A percentile compares a stretch with the other conserved stretches of the same genome.
phyloP scores from a whole-genome alignment of 768 basidiomycete species.

The Mycena polygramma region DNA sequence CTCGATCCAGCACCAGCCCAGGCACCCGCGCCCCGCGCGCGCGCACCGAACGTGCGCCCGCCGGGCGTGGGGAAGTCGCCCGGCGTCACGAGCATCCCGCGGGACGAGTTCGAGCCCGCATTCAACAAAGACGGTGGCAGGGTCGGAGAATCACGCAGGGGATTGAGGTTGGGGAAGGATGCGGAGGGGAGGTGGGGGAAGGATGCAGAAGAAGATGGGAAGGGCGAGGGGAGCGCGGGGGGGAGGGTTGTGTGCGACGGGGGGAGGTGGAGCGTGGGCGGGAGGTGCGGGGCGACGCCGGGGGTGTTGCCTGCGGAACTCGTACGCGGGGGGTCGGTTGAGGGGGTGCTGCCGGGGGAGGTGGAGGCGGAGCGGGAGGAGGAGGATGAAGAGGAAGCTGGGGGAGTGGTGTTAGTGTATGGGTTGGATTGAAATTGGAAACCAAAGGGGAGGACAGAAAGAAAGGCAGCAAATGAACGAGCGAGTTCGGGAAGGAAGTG shows the following conservation, averaged over 20 bases:
- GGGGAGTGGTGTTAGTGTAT: neutral
- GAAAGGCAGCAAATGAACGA: too few relatives aligned
- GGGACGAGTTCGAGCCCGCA: neutral
- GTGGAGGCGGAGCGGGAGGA: neutral
- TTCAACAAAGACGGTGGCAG: too few relatives aligned
- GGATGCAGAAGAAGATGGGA: too few relatives aligned
- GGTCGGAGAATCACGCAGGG: too few relatives aligned
- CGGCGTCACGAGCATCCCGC: neutral
- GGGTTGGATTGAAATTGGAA: too few relatives aligned
- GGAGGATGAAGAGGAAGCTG: neutral
- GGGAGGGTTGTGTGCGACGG: neutral
- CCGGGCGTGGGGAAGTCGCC: neutral
- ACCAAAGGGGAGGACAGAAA: too few relatives aligned
- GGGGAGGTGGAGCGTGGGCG: neutral
- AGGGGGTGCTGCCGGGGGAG: neutral
- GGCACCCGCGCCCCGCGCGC: neutral
- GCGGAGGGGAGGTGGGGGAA: too few relatives aligned
- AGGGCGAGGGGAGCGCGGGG: too few relatives aligned
- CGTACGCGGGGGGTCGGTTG: neutral
- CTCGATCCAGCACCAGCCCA: too few relatives aligned
- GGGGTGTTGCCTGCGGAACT: neutral
- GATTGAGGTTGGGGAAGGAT: too few relatives aligned
- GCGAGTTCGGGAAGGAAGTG: too few relatives aligned
- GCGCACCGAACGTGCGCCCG: neutral
- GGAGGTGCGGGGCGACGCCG: neutral